A percentile compares a stretch with the other conserved stretches of the same genome.
phyloP scores from a whole-genome alignment of 306 rosid genomes.

The Acacia confusa region DNA sequence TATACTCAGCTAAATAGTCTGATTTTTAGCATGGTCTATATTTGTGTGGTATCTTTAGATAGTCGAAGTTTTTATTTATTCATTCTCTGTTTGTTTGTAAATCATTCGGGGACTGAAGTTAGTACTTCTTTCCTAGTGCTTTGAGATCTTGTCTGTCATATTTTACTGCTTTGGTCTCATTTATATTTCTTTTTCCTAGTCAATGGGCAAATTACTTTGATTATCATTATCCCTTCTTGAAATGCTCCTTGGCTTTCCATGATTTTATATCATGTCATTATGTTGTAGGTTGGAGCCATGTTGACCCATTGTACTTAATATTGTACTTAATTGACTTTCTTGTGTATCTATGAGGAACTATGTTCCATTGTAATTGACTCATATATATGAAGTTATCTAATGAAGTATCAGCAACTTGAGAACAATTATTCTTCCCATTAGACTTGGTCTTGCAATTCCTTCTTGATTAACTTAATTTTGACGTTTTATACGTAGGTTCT shows the following conservation, averaged over 20 bases:
- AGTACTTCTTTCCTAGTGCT: not conserved
- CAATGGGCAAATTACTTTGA: not conserved
- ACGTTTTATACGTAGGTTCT: constrained; percentile 58
- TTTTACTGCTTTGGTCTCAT: not conserved
- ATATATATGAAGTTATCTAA: not conserved
- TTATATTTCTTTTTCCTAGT: not conserved
- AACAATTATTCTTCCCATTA: not conserved
- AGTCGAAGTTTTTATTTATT: not conserved
- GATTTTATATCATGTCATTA: not conserved
- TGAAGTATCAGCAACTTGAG: not conserved
- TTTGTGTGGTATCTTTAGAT: not conserved
- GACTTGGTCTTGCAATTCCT: not conserved
- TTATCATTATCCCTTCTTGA: not conserved
- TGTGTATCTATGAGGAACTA: not conserved
- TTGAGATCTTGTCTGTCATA: not conserved
- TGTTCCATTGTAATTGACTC: not conserved
- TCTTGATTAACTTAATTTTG: constrained; percentile 15
- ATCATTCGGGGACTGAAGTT: not conserved
- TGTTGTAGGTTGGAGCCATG: not conserved
- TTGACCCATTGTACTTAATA: not conserved
- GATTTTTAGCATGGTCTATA: not conserved
- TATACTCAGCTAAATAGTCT: not conserved
- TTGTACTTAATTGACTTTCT: not conserved
- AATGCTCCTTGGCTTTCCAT: not conserved
- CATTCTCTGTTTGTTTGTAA: not conserved